phyloP scores from a whole-genome alignment of 2,329 filamentous ascomycete species.

The Hypocrella siamensis region DNA sequence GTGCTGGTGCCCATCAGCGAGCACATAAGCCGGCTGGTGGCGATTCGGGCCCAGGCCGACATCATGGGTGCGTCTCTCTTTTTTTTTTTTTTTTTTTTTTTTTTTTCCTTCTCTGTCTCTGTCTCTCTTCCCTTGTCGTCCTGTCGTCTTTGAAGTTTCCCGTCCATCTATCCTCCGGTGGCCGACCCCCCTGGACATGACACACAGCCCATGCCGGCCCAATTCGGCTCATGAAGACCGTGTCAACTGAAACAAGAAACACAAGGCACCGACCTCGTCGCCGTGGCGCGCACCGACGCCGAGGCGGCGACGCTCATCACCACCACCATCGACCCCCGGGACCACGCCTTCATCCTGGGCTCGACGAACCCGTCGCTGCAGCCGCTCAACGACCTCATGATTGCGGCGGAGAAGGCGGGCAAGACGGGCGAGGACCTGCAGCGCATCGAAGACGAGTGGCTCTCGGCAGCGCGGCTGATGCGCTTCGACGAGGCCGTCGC shows the following conservation, averaged over 20 bases:
- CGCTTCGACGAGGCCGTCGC: slow-evolving; percentile 83
- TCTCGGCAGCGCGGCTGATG: slow-evolving; percentile 60
- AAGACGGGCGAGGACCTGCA: slow-evolving; percentile 72
- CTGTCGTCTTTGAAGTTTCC: not conserved
- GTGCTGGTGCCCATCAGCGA: slow-evolving; percentile 92
- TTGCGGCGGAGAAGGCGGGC: slow-evolving; percentile 65
- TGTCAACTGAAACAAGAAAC: too few relatives aligned
- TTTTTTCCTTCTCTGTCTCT: not conserved
- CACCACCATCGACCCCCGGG: slow-evolving; percentile 86
- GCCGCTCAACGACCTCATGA: slow-evolving; percentile 82
- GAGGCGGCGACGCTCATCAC: slow-evolving; percentile 96
- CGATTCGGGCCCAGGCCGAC: slow-evolving; percentile 92
- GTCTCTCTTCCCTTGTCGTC: not conserved
- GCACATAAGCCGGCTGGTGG: slow-evolving; percentile 94
- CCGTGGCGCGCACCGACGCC: slow-evolving; percentile 88
- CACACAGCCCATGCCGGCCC: too few relatives aligned
- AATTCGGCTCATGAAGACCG: too few relatives aligned
- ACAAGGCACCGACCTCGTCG: slow-evolving; percentile 74
- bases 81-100: not conserved
- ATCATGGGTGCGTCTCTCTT: slow-evolving; percentile 61
- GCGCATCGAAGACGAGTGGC: slow-evolving; percentile 84
- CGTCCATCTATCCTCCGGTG: too few relatives aligned
- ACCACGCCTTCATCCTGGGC: slow-evolving; percentile 88
- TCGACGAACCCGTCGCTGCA: slow-evolving; percentile 72
- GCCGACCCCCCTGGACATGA: too few relatives aligned